Base-by-base conservation (phyloP, 2,329 filamentous ascomycete species). In the Amphichorda felina region DNA sequence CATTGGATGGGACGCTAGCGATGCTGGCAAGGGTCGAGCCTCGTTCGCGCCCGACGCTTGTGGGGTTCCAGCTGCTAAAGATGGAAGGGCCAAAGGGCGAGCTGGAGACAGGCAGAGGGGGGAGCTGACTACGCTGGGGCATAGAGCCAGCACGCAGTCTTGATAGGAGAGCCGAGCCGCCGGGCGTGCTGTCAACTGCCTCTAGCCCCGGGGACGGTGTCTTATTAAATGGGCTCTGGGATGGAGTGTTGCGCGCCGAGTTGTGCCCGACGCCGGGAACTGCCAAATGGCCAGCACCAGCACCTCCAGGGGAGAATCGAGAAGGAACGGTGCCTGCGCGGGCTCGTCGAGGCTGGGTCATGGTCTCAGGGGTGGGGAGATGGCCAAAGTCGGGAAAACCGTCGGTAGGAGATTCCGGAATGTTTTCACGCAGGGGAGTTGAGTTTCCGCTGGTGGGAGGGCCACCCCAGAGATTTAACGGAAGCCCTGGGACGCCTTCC, bases 291-390 rank as follows among this genome's bases (percentile, higher is more conserved):
- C 72, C 70, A 50, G 70, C 79, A 38, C 74, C 66, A 5, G 74
- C 70, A 35, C 77, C 77, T 18, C 82, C 80, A 13, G 84, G 82
- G 21, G 88, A 87, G 54, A 98, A 93, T 43, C 89, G 75, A 31
- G 91, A 96, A 16, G 91, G 91, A n/a, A 98, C 79, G 3, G 91
- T 98, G 45, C 91, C 91, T 41, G 91, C 91, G 55, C 91, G 78
- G 47, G 86, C 82, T 54, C 91, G 79, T 44, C 91, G 77, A 33
- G 77, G 74, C 48, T 82, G 70, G 38, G 81, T 76, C 41, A 81
- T 54, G 39, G 66, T 70, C 43, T 79, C 72, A 44, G 81, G 72
- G 8, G 79, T 70, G 29, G 82, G 72, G 29, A 83, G 70, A 47
- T 79, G 75, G 43, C 82, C 73, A 54, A 94, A 86, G 57, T 94